A percentile compares a stretch with the other conserved stretches of the same genome.
These are phyloP conservation scores for Plectosphaerella plurivora DNA, from an alignment of 2,329 filamentous ascomycete species.

Conservation along the genomic window DNA sequence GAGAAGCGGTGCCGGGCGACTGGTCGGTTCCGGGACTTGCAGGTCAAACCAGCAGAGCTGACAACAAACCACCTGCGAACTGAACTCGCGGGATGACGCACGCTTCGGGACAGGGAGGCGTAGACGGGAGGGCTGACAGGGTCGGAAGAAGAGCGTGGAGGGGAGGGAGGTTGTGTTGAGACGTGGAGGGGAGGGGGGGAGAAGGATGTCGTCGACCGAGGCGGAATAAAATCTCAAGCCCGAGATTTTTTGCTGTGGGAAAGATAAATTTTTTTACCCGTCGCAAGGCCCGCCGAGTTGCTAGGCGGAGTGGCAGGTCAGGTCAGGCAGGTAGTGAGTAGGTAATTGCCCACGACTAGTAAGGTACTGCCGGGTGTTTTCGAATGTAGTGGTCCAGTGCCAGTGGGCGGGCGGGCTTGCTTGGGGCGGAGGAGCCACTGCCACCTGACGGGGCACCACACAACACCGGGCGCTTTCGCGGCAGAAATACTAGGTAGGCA, in stretches of 20 bases:
- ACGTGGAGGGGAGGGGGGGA: conserved; percentile 4
- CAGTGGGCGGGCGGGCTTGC: not conserved
- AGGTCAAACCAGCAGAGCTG: too few relatives aligned
- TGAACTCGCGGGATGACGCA: too few relatives aligned
- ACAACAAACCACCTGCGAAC: too few relatives aligned
- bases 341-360: not conserved
- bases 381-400: not conserved
- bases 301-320: not conserved
- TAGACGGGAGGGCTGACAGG: not conserved
- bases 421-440: not conserved
- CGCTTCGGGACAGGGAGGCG: not conserved
- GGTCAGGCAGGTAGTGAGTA: not conserved
- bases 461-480: too few relatives aligned
- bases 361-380: not conserved
- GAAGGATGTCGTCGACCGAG: conserved; percentile 6
- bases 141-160: conserved; percentile 2
- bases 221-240: conserved; percentile 12
- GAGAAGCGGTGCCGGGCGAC: too few relatives aligned
- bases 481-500: too few relatives aligned
- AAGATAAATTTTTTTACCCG: conserved; percentile 12
- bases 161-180: conserved; percentile 8
- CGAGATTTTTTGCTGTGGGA: conserved; percentile 13
- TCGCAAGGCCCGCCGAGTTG: conserved; percentile 5
- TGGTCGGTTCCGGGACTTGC: too few relatives aligned
- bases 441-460: not conserved